Percentiles rank a stretch among this genome's conserved stretches.
phyloP scores from a whole-genome alignment of 139 green algal species.

The Axilococcus clingmanii region DNA sequence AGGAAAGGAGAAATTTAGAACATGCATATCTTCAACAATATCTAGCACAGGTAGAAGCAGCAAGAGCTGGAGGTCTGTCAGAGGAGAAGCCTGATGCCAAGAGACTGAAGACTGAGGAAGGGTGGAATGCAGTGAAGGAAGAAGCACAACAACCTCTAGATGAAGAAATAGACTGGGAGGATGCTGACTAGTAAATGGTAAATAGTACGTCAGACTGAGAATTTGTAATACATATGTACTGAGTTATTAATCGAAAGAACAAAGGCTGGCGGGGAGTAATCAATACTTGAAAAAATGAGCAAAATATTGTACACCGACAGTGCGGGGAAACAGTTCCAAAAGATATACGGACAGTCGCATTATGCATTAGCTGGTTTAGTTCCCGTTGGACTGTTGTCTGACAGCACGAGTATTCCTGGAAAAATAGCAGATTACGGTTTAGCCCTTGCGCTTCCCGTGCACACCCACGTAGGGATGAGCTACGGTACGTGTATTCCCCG shows the following conservation, averaged over 20 bases:
- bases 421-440: conserved; percentile 23
- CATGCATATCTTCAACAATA: conserved; percentile 23
- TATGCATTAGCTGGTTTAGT: conserved; percentile 20
- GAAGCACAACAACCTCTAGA: conserved; percentile 1
- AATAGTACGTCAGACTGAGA: too few relatives aligned
- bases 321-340: conserved; percentile 14
- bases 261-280: too few relatives aligned
- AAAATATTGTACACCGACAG: conserved; percentile 24
- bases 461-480: conserved; percentile 27
- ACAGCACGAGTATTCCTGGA: conserved; percentile 9
- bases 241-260: too few relatives aligned
- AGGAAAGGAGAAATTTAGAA: conserved; percentile 2
- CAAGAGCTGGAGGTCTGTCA: not conserved
- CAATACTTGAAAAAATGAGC: too few relatives aligned
- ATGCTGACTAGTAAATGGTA: conserved; percentile 13
- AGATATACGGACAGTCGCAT: conserved; percentile 11
- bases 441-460: conserved; percentile 14
- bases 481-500: conserved; percentile 10
- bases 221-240: too few relatives aligned
- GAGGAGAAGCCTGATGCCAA: conserved; percentile 1
- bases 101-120: conserved; percentile 2
- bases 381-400: conserved; percentile 21
- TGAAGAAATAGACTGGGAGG: conserved; percentile 15
- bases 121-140: not conserved
- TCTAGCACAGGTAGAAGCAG: conserved; percentile 17